A percentile compares a stretch with the other conserved stretches of the same genome.
Conservation (phyloP, 257 asterid species). For the Nicotiana tomentosiformis region DNA sequence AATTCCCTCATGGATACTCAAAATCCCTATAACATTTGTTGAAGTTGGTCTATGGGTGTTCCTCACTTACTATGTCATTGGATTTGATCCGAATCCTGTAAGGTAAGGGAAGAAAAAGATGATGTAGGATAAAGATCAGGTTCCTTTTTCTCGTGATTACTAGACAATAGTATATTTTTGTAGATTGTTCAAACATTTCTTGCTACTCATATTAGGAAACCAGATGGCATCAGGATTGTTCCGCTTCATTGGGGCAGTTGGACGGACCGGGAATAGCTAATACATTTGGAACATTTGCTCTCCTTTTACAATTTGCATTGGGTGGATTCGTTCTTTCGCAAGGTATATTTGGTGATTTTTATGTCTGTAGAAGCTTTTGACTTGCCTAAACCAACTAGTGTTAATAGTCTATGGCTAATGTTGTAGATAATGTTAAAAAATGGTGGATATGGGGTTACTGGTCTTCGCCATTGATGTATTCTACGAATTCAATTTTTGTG, state of each 20-base stretch:
- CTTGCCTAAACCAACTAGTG: background rate
- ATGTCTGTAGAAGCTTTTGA: background rate
- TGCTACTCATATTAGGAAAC: conserved; percentile 31
- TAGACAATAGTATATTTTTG: background rate
- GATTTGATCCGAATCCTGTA: no score
- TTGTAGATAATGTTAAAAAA: background rate
- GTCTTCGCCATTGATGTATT: conserved; percentile 5
- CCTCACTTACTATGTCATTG: no score
- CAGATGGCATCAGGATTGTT: conserved; percentile 43
- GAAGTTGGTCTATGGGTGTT: no score
- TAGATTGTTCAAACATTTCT: conserved; percentile 48
- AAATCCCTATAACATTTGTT: no score
- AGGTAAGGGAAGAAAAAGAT: conserved; percentile 18
- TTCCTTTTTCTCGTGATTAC: background rate
- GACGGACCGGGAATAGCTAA: conserved; percentile 45
- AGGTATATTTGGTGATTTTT: conserved; percentile 25
- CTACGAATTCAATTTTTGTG: background rate
- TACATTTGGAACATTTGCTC: conserved; percentile 33
- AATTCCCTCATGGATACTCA: no score
- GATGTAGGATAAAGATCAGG: background rate
- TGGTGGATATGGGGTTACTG: conserved; percentile 8
- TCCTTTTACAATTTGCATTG: conserved; percentile 27
- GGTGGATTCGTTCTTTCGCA: conserved; percentile 49
- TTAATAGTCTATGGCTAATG: background rate
- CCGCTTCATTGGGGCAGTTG: conserved; percentile 42